Evolutionary conservation across 345 rosid species (phyloP), one percentile per base, ranked within the genome.

Genomic region (Rhizophora apiculata): DNA sequence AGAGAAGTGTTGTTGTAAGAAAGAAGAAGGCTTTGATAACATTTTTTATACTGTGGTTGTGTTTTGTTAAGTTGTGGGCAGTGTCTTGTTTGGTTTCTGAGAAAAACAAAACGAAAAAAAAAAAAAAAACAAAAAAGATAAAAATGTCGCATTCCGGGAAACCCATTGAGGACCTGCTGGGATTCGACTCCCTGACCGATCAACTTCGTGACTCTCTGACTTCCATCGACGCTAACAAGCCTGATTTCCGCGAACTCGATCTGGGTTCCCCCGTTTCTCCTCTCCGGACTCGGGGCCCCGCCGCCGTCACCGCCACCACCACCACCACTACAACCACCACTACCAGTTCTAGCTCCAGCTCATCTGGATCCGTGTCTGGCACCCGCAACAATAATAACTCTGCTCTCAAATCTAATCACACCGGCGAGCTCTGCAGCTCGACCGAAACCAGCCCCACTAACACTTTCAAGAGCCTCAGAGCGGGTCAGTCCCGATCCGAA

Each of bases 201-300:
- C 83, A 56, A 57, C 79, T 85, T 26, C 76, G 85, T 46, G 83
- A 84, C 68, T 82, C 98, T 2, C 68, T 83, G 20, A 19, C 62
- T 58, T 82, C 70, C 60, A 82, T 83, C 64, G 93, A 95, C 53
- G 71, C 75, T 51, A 86, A 87, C 78, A 96, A 89, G 81, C 91
- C 90, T 16, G 96, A 90, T 84, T 86, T 70, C 72, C 88, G 95
- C n/a, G 86, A 82, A 63, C 85, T 84, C 81, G 88, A 90, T 87
- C 85, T 87, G 65, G 97, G 97, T 56, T 96, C 99, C 20, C 99
- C 99, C 2, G 86, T 88, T 43, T 90, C 97, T 21, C 96, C 99
- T 21, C 88, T 92, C 48, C 83, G 92, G 53, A 76, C 86, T 22
- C 85, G 89, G 0, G 84, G 78, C 21, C 74, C 74, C 68, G 68